These are phyloP conservation scores for Ustilago tritici DNA, from an alignment of 1,284 basidiomycete species.

Conservation along the genomic window DNA sequence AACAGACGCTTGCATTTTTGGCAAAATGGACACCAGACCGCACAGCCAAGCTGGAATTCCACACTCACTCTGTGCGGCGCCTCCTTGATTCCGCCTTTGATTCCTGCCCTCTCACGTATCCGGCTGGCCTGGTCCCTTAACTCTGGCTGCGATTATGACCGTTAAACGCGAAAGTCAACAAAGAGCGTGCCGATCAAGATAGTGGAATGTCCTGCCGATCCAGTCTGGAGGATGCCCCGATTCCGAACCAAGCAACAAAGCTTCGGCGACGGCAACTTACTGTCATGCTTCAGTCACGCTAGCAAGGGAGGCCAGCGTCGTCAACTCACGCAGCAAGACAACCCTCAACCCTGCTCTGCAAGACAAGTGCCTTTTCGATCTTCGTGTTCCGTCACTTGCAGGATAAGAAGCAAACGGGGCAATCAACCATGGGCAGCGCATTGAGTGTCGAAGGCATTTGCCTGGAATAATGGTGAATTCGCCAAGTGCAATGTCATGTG, in stretches of 20 bases:
- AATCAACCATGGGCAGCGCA: background rate
- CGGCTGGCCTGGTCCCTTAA: constrained; percentile 10
- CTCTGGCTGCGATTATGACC: background rate
- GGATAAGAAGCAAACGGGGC: too few relatives aligned
- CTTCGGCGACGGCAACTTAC: background rate
- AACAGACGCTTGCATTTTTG: background rate
- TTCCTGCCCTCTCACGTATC: background rate
- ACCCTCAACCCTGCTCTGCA: constrained; percentile 2
- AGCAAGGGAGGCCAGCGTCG: background rate
- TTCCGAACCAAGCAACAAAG: background rate
- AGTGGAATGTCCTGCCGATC: background rate
- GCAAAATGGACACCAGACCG: constrained; percentile 40
- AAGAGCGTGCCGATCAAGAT: background rate
- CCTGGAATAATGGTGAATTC: background rate
- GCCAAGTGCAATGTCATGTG: constrained; percentile 31
- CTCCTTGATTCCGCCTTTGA: background rate
- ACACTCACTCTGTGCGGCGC: background rate
- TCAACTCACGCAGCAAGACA: background rate
- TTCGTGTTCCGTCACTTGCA: background rate
- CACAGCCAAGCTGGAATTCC: constrained; percentile 15
- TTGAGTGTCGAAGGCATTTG: background rate
- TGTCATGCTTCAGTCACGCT: background rate
- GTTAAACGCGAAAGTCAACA: constrained; percentile 20
- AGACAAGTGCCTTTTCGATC: background rate
- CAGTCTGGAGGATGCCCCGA: background rate